Base-by-base conservation (phyloP, 225 moss, liverwort and hornwort species). In the Marchantia paleacea region DNA sequence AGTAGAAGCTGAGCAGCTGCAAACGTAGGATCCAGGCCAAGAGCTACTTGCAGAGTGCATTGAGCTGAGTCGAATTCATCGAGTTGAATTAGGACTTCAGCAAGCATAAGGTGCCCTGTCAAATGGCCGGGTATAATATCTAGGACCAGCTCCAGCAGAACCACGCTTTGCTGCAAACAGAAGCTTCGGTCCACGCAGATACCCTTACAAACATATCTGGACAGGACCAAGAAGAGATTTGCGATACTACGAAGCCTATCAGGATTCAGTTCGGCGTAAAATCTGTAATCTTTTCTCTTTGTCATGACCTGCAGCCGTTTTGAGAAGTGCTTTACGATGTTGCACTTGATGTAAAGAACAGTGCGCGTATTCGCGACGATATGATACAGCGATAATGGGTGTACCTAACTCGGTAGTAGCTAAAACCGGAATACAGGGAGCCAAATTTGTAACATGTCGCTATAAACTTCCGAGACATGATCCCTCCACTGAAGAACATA, bases 221-320 rank as follows among this genome's bases (percentile, higher is more conserved):
- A 89, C 63, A 91, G 78, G 24, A 80, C 65, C 12, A 82, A 79
- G 75, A 89, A 91, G 19, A 95, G 88, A 65, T 93, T 79, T 63
- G 86, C 93, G 72, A 89, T 87, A 20, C 91, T 88, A 53, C 93
- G 71, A 75, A 85, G 85, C 85, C 80, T 89, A 73, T 95, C 93
- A 20, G 87, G 88, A 69, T 89, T 88, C 48, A 93, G 78, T 79
- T 90, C 86, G 52, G 80, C 78, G 72, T 84, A 93, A 81, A 90
- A 92, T 7, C 72, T 69, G 48, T 87, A 89, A 85, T 93, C 95
- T 24, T 84, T 52, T 72, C 85, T 89, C 16, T 78, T 63, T 75
- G 80, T 83, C 81, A 88, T 73, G 16, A 57, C 80, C 95, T 93
- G 83, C 73, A 77, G 76, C 76, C 55, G 78, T 39, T 50, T 71